Percentiles rank a stretch among this genome's conserved stretches.
phyloP scores from a whole-genome alignment of 352 stramenopile species.

The Pythium utonaiense region DNA sequence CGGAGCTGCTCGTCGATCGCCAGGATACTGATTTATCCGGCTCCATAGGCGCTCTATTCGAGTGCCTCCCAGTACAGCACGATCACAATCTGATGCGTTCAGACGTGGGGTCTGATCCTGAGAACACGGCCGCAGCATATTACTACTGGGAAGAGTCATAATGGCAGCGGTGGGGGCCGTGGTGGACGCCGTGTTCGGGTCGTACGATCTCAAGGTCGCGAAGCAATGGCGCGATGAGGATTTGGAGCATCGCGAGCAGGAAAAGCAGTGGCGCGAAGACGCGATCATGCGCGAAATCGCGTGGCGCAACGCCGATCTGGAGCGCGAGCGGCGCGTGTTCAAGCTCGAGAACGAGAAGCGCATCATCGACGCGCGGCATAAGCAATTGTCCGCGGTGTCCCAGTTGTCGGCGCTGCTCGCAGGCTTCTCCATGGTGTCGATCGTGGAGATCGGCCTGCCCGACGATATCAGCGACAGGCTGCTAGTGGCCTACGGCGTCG shows the following conservation, averaged over 20 bases:
- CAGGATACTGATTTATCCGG: conserved; percentile 26
- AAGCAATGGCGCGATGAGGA: conserved; percentile 79
- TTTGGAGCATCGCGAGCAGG: conserved; percentile 56
- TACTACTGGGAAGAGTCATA: too few relatives aligned
- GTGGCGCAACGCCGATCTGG: conserved; percentile 65
- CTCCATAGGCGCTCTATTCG: conserved; percentile 1
- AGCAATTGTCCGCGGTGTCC: conserved; percentile 68
- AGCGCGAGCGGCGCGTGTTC: conserved; percentile 57
- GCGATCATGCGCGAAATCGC: conserved; percentile 62
- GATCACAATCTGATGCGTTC: too few relatives aligned
- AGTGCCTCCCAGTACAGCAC: conserved; percentile 5
- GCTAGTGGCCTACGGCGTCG: conserved; percentile 46
- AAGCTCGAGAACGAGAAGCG: conserved; percentile 66
- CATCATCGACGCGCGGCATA: conserved; percentile 54
- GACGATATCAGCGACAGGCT: conserved; percentile 25
- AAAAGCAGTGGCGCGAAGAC: conserved; percentile 78
- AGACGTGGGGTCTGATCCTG: neutral
- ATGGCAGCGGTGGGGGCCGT: conserved; percentile 62
- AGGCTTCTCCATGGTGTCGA: conserved; percentile 68
- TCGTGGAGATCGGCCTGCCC: conserved; percentile 57
- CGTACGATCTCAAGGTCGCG: conserved; percentile 70
- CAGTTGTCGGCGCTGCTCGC: conserved; percentile 64
- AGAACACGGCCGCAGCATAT: too few relatives aligned
- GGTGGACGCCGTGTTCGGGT: conserved; percentile 70
- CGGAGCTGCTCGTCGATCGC: conserved; percentile 17